A percentile compares a stretch with the other conserved stretches of the same genome.
phyloP scores from a whole-genome alignment of 1,139 yeast genomes.

The Candida gigantensis region DNA sequence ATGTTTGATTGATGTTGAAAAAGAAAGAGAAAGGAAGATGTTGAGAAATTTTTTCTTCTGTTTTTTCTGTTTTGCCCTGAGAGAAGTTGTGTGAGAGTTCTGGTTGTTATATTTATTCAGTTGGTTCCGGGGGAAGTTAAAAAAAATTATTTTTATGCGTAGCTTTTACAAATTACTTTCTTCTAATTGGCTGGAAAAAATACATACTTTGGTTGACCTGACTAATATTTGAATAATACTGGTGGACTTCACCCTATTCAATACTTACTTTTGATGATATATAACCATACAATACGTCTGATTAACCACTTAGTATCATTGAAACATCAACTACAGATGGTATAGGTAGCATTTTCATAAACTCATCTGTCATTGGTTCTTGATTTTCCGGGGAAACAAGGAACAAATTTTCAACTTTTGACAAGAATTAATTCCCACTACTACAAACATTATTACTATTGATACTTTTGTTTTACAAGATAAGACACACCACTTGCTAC shows the following conservation, averaged over 20 bases:
- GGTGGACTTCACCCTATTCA: background rate
- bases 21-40: constrained; percentile 1
- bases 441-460: no score
- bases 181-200: constrained; percentile 9
- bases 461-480: no score
- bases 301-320: no score
- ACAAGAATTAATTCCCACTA: no score
- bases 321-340: no score
- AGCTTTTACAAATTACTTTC: constrained; percentile 11
- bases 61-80: background rate
- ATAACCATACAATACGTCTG: no score
- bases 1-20: constrained; percentile 3
- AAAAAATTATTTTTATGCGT: constrained; percentile 2
- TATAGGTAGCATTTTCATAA: no score
- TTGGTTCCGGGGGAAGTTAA: constrained; percentile 4
- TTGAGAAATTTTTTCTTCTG: background rate
- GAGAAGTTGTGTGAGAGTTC: no score
- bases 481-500: no score
- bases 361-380: no score
- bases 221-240: background rate
- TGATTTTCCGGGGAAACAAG: no score
- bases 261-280: background rate
- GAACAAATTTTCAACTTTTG: no score
- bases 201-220: background rate
- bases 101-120: background rate